A percentile compares a stretch with the other conserved stretches of the same genome.
Evolutionary conservation across 371 early-diverging fungal species (phyloP).

Genomic region (Mortierella sp.): DNA sequence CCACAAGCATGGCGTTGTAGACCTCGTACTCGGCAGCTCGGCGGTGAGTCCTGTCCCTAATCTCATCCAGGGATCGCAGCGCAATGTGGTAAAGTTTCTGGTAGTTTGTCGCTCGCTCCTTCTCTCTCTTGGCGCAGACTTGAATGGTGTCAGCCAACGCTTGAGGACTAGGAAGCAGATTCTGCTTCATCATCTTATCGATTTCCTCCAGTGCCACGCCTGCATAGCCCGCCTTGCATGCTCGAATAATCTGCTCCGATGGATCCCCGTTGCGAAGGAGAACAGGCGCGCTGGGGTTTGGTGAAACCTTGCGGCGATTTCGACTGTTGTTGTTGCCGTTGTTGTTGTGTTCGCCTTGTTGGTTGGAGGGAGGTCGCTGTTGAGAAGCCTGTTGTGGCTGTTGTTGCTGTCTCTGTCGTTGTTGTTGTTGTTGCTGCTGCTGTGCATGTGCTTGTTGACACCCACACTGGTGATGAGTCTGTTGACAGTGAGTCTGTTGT

Average conservation of each 20-base stretch:
- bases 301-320: background rate
- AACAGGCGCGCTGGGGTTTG: slow-evolving; percentile 21
- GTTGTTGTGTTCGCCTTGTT: background rate
- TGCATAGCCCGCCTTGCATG: slow-evolving; percentile 44
- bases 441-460: background rate
- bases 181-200: slow-evolving; percentile 39
- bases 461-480: background rate
- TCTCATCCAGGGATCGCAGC: slow-evolving; percentile 25
- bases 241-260: slow-evolving; percentile 44
- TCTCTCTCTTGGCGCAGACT: slow-evolving; percentile 53
- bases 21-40: slow-evolving; percentile 52
- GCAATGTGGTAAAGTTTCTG: slow-evolving; percentile 42
- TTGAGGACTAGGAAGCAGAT: slow-evolving; percentile 39
- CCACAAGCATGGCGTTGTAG: slow-evolving; percentile 68
- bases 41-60: slow-evolving; percentile 32
- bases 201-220: slow-evolving; percentile 49
- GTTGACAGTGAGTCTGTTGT: background rate
- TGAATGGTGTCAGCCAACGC: slow-evolving; percentile 54
- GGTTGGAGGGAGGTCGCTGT: background rate
- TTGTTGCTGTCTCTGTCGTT: background rate
- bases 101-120: slow-evolving; percentile 41
- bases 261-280: slow-evolving; percentile 35
- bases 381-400: background rate
- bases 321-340: background rate
- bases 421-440: background rate